Percentiles rank a stretch among this genome's conserved stretches.
Conservation (phyloP, 768 basidiomycete genomes). For the Exidia glandulosa region DNA sequence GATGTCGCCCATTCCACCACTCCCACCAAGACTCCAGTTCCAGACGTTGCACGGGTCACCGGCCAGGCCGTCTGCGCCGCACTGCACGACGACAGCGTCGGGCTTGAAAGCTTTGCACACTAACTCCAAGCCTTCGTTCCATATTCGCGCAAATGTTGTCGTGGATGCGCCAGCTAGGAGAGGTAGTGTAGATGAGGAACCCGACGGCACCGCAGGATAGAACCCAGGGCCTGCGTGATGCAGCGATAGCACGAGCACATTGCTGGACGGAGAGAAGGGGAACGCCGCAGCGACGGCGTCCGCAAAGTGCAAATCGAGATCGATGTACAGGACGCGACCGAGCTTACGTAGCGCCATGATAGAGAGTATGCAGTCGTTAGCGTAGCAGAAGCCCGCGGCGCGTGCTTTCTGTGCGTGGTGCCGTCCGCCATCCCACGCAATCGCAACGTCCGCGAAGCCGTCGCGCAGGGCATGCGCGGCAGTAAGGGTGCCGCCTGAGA, state of each 20-base stretch:
- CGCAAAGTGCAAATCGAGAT: conserved; percentile 85
- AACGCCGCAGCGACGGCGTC: conserved; percentile 82
- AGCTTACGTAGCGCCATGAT: conserved; percentile 55
- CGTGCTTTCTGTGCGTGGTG: conserved; percentile 74
- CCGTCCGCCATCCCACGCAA: conserved; percentile 90
- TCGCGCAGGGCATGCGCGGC: conserved; percentile 52
- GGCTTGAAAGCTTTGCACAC: conserved; percentile 55
- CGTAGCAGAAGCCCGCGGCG: conserved; percentile 90
- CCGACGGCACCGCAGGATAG: conserved; percentile 52
- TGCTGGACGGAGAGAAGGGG: conserved; percentile 24
- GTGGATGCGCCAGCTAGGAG: conserved; percentile 60
- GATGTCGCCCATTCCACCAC: conserved; percentile 51
- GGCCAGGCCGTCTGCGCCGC: conserved; percentile 78
- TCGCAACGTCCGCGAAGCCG: conserved; percentile 43
- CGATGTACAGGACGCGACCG: conserved; percentile 72
- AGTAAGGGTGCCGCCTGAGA: conserved; percentile 71
- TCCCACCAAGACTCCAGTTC: conserved; percentile 53
- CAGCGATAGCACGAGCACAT: conserved; percentile 58
- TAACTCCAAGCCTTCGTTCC: conserved; percentile 45
- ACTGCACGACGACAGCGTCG: conserved; percentile 73
- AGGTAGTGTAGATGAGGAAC: conserved; percentile 45
- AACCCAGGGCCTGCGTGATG: conserved; percentile 79
- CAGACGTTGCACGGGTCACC: conserved; percentile 70
- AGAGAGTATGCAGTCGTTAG: conserved; percentile 78
- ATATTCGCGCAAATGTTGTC: conserved; percentile 51